Evolutionary conservation across 2,329 filamentous ascomycete species (phyloP), one percentile per base, ranked within the genome.

Genomic region (Botrytis fabae): DNA sequence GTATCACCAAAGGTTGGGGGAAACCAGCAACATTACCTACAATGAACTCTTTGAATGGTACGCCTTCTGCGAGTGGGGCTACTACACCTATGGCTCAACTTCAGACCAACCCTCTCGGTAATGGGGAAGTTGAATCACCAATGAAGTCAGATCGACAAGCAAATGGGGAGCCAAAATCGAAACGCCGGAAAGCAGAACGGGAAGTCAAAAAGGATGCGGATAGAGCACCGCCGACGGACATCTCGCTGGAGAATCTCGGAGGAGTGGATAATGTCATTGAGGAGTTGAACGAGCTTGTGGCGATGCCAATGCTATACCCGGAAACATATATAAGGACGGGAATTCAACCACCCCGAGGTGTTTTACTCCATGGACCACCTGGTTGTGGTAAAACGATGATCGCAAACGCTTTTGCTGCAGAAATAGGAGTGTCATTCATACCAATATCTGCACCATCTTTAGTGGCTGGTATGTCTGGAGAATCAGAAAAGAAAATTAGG

Each of bases 341-440:
- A 40, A 87, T 93, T 62, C 90, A 92, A 51, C 90, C 92, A 59
- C 90, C 91, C 51, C 89, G 91, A 64, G 92, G 93, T 74, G 90
- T 97, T 25, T 83, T 97, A 38, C 85, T 97, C 8, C 92, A 97
- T 82, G 93, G 93, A 0, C 93, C 93, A 0, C 93, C 93, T 4
- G 93, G 93, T 40, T 96, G 93, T 79, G 93, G 93, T 77, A 97
- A 97, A 82, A 97, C 93, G 0, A 91, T 93, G 85, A 90, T 97
- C 73, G 92, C 92, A 16, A 90, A 94, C 80, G 93, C 92, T 1
- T 91, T 93, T 78, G 93, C 93, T 4, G 91, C 92, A 1, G 89
- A 91, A 75, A 84, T 95, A 32, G 91, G 91, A 1, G 89, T 94
- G 4, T 91, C 93, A 0, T 95, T 94, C 79, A 91, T 97, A 74